A percentile compares a stretch with the other conserved stretches of the same genome.
These are phyloP conservation scores for Breynia disticha DNA, from an alignment of 441 rosid genomes.

Conservation along the genomic window DNA sequence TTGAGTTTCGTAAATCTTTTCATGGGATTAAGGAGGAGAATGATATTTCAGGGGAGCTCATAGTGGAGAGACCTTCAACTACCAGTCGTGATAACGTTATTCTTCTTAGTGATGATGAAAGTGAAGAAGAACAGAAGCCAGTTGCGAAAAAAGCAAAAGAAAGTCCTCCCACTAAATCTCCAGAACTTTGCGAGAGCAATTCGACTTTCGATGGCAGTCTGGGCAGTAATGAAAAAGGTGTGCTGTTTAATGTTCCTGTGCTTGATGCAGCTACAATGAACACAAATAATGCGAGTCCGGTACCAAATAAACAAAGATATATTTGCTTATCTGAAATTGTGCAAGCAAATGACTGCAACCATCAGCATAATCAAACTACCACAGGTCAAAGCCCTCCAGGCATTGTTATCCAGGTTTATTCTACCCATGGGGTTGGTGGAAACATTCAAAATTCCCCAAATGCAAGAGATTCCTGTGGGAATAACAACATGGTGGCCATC, in stretches of 20 bases:
- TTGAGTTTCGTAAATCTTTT: slow-evolving; percentile 21
- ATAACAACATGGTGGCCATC: slow-evolving; percentile 20
- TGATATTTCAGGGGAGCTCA: slow-evolving; percentile 19
- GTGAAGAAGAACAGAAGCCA: slow-evolving; percentile 40
- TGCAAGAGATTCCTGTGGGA: slow-evolving; percentile 17
- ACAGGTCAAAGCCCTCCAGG: slow-evolving; percentile 20
- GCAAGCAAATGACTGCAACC: slow-evolving; percentile 23
- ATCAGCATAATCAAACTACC: slow-evolving; percentile 26
- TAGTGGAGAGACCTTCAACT: slow-evolving; percentile 28
- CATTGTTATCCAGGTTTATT: slow-evolving; percentile 23
- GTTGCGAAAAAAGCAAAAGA: slow-evolving; percentile 26
- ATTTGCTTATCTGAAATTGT: slow-evolving; percentile 24
- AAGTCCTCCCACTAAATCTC: slow-evolving; percentile 21
- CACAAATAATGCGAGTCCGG: slow-evolving; percentile 24
- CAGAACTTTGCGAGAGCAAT: slow-evolving; percentile 27
- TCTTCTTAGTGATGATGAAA: slow-evolving; percentile 86
- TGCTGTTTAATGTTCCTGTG: slow-evolving; percentile 22
- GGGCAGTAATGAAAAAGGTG: slow-evolving; percentile 19
- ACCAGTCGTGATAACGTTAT: slow-evolving; percentile 38
- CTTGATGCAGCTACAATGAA: slow-evolving; percentile 20
- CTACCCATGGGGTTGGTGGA: slow-evolving; percentile 23
- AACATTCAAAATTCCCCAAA: slow-evolving; percentile 24
- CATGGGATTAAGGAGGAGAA: slow-evolving; percentile 17
- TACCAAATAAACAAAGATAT: slow-evolving; percentile 23
- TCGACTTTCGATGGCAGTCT: slow-evolving; percentile 20